A percentile compares a stretch with the other conserved stretches of the same genome.
phyloP scores from a whole-genome alignment of 352 stramenopile genomes.

The Thraustochytrium sp. region DNA sequence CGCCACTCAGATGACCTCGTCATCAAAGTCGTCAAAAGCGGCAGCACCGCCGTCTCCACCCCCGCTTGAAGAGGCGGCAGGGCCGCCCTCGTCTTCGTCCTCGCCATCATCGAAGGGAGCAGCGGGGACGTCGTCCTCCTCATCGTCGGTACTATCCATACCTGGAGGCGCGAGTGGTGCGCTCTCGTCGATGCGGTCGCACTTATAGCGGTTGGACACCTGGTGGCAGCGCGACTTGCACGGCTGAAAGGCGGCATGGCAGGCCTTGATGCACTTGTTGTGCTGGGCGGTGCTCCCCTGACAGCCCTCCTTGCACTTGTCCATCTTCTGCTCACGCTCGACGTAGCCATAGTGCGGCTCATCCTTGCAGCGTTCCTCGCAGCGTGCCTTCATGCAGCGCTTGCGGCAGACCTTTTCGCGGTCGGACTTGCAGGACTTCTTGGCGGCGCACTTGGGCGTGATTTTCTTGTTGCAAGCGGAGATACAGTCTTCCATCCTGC shows the following conservation, averaged over 20 bases:
- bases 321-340: constrained; percentile 45
- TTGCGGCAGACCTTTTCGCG: constrained; percentile 33
- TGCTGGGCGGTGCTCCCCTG: constrained; percentile 29
- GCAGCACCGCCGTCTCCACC: not conserved
- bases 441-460: constrained; percentile 32
- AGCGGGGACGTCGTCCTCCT: not conserved
- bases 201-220: constrained; percentile 26
- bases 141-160: not conserved
- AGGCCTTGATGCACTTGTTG: constrained; percentile 47
- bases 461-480: constrained; percentile 42
- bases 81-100: not conserved
- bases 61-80: not conserved
- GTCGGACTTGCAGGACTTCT: constrained; percentile 26
- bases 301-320: constrained; percentile 45
- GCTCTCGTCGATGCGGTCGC: constrained; percentile 26
- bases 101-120: not conserved
- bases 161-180: not conserved
- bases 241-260: constrained; percentile 33
- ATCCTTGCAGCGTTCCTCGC: constrained; percentile 43
- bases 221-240: constrained; percentile 41
- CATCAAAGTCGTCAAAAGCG: constrained; percentile 17
- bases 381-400: constrained; percentile 40
- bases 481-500: constrained; percentile 37
- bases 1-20: constrained; percentile 32
- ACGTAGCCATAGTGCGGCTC: constrained; percentile 44